These are phyloP conservation scores for Aphanocladium album DNA, from an alignment of 2,329 filamentous ascomycete species.

Conservation along the genomic window DNA sequence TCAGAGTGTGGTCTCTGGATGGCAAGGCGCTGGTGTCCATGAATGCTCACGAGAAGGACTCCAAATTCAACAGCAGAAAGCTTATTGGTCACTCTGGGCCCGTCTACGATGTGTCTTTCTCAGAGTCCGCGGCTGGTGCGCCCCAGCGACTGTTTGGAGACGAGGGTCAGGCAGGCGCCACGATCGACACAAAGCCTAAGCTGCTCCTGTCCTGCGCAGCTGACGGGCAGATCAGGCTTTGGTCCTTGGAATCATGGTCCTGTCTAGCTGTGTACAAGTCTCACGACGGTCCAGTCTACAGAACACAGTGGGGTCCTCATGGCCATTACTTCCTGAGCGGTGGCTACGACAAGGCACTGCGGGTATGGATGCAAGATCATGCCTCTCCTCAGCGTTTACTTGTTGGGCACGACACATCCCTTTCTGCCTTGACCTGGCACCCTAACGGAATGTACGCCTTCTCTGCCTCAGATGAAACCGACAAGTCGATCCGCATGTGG, in stretches of 20 bases:
- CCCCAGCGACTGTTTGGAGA: conserved; percentile 45
- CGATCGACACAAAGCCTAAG: conserved; percentile 55
- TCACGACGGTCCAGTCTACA: conserved; percentile 84
- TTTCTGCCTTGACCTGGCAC: conserved; percentile 91
- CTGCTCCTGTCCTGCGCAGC: conserved; percentile 82
- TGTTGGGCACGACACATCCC: conserved; percentile 86
- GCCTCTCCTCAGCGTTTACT: conserved; percentile 84
- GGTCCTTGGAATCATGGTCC: conserved; percentile 89
- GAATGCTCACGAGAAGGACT: conserved; percentile 52
- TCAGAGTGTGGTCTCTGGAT: conserved; percentile 88
- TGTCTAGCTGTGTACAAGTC: conserved; percentile 92
- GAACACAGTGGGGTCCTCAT: conserved; percentile 83
- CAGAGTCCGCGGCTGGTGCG: conserved; percentile 58
- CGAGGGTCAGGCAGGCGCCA: conserved; percentile 35
- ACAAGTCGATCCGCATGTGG: conserved; percentile 98
- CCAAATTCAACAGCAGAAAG: conserved; percentile 60
- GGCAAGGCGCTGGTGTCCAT: conserved; percentile 73
- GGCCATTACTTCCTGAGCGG: conserved; percentile 92
- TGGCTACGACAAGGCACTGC: conserved; percentile 83
- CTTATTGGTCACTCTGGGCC: conserved; percentile 86
- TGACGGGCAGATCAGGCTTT: conserved; percentile 83
- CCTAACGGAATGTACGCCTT: conserved; percentile 92
- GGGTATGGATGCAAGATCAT: conserved; percentile 89
- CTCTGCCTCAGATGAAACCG: conserved; percentile 76
- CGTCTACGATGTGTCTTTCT: conserved; percentile 86